phyloP scores from a whole-genome alignment of 805 yeast species.

The Dipodascus geniculatus region DNA sequence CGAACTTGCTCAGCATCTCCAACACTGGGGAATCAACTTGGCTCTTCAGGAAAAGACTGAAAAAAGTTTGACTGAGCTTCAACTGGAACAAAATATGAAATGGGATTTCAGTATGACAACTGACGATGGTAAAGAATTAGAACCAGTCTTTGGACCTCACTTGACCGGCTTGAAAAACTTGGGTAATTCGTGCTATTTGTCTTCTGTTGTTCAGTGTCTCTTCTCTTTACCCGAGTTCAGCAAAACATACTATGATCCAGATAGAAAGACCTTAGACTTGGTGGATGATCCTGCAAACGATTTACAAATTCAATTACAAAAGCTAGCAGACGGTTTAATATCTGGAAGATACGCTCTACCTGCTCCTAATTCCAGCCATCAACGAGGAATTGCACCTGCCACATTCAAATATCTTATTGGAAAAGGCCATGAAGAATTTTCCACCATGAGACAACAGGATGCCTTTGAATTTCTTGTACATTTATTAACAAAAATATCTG shows the following conservation, averaged over 20 bases:
- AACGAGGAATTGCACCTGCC: conserved; percentile 65
- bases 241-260: conserved; percentile 17
- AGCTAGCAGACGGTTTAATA: conserved; percentile 65
- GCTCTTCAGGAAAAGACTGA: conserved; percentile 57
- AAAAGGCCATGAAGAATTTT: conserved; percentile 66
- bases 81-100: conserved; percentile 81
- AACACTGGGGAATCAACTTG: conserved; percentile 56
- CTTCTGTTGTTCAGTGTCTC: conserved; percentile 67
- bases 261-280: conserved; percentile 22
- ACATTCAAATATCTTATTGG: conserved; percentile 72
- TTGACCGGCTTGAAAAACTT: conserved; percentile 79
- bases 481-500: conserved; percentile 47
- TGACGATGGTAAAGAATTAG: conserved; percentile 50
- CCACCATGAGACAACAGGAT: conserved; percentile 86
- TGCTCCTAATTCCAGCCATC: conserved; percentile 32
- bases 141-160: conserved; percentile 61
- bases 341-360: conserved; percentile 67
- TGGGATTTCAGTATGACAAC: conserved; percentile 86
- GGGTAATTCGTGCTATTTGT: conserved; percentile 88
- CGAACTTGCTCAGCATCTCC: conserved; percentile 35
- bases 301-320: conserved; percentile 63
- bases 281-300: conserved; percentile 46
- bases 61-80: conserved; percentile 76
- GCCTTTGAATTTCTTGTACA: conserved; percentile 80
- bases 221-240: conserved; percentile 31